Percentiles rank a stretch among this genome's conserved stretches.
Conservation (phyloP, 805 yeast genomes). For the Phaffomyces thermotolerans region DNA sequence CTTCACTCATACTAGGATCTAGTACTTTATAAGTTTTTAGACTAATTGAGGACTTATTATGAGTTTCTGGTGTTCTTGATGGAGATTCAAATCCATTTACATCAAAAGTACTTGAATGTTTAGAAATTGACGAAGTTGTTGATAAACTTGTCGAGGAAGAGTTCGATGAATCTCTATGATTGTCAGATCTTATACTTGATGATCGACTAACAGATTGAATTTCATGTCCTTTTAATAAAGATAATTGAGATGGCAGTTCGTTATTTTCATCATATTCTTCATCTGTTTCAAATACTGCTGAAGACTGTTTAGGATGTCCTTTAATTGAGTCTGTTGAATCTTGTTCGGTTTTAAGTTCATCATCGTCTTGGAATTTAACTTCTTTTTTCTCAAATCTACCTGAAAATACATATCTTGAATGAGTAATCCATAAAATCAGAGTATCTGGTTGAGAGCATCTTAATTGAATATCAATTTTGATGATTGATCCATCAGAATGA, state of each 20-base stretch:
- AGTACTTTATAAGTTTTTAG: constrained; percentile 13
- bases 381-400: constrained; percentile 7
- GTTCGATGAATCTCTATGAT: constrained; percentile 12
- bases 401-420: constrained; percentile 44
- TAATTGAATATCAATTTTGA: constrained; percentile 73
- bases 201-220: constrained; percentile 21
- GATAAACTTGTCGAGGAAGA: constrained; percentile 11
- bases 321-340: not conserved
- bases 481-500: constrained; percentile 60
- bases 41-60: constrained; percentile 7
- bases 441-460: constrained; percentile 56
- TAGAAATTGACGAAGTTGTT: constrained; percentile 3
- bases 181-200: constrained; percentile 19
- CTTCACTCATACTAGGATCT: constrained; percentile 25
- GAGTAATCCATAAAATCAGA: constrained; percentile 78
- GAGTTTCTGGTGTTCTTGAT: not conserved
- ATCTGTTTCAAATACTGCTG: constrained; percentile 12
- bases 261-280: constrained; percentile 27
- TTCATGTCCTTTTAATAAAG: constrained; percentile 33
- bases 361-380: constrained; percentile 11
- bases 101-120: constrained; percentile 5
- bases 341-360: constrained; percentile 3
- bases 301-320: not conserved
- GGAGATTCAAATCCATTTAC: not conserved
- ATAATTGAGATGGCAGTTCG: constrained; percentile 33